Evolutionary conservation across 768 basidiomycete genomes (phyloP), one percentile per base, ranked within the genome.

Genomic region (Pleurotus salmoneostramineus): DNA sequence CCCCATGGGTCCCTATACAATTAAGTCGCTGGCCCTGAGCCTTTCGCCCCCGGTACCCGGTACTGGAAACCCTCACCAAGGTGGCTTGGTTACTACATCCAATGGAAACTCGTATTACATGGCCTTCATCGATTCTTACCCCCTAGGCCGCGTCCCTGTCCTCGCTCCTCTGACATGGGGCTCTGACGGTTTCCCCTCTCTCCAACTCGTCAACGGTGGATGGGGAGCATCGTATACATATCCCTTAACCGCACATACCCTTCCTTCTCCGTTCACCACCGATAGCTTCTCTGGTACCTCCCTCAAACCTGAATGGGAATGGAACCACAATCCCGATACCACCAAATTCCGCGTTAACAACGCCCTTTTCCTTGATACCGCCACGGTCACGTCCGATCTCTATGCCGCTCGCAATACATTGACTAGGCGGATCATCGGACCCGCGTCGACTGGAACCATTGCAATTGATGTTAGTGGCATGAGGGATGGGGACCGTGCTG

Each of bases 281-380:
- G 63, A 64, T 48, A 56, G 42, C 5, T 64, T 64, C 54, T 34
- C 32, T 36, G 50, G 50, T 11, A 64, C 57, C 3, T 55, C 60
- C 11, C 37, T 64, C 14, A 50, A 59, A 12, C 59, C 54, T 11
- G 50, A 59, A 31, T 62, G 63, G 62, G 63, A 64, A 49, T 64
- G 63, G 63, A 62, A 64, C 52, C 63, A 64, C 50, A 62, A 62
- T 55, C 62, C 62, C 7, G 63, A 63, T 32, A 61, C 49, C 14
- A 51, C 61, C 40, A 60, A 60, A 40, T 64, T 60, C 55, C 51
- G 56, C 40, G 50, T 63, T 36, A 59, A 48, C 40, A 61, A 63
- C 32, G 62, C 62, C 33, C 60, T 64, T 7, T 59, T 56, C 15
- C 59, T 64, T n/a, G 49, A 51, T 42, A 64, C 63, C 11, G 63